Conservation (phyloP, 495 filamentous ascomycete genomes). For the Cladorrhinum samala region DNA sequence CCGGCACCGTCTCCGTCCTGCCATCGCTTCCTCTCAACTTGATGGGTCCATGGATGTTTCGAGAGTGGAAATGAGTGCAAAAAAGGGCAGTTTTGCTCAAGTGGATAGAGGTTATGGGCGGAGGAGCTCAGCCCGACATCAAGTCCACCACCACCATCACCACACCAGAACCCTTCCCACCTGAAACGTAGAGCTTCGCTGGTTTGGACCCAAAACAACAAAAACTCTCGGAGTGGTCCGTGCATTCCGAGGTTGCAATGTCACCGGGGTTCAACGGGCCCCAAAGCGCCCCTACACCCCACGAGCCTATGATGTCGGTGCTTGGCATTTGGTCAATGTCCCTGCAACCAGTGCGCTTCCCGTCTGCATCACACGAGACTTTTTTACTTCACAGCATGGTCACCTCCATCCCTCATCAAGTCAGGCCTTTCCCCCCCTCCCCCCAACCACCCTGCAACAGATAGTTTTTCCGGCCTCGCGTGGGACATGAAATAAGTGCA, state of each 20-base stretch:
- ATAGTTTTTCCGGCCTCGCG: background rate
- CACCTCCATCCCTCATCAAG: background rate
- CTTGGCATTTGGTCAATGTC: background rate
- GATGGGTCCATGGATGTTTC: background rate
- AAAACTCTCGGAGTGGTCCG: background rate
- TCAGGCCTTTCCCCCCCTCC: background rate
- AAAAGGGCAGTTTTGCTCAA: too few relatives aligned
- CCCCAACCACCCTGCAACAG: background rate
- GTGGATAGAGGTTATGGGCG: too few relatives aligned
- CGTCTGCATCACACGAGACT: background rate
- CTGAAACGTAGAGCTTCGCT: conserved; percentile 1
- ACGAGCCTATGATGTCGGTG: background rate
- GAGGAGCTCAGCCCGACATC: too few relatives aligned
- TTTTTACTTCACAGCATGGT: too few relatives aligned
- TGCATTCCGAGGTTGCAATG: background rate
- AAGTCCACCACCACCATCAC: background rate
- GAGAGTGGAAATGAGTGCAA: background rate
- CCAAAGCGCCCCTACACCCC: too few relatives aligned
- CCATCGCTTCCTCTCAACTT: too few relatives aligned
- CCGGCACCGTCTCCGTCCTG: too few relatives aligned
- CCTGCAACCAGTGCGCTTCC: background rate
- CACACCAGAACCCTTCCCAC: too few relatives aligned
- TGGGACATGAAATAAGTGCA: too few relatives aligned
- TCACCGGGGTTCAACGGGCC: too few relatives aligned
- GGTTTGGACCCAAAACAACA: background rate